phyloP scores from a whole-genome alignment of 2,329 filamentous ascomycete genomes.

The Chaetothyriales sp. region DNA sequence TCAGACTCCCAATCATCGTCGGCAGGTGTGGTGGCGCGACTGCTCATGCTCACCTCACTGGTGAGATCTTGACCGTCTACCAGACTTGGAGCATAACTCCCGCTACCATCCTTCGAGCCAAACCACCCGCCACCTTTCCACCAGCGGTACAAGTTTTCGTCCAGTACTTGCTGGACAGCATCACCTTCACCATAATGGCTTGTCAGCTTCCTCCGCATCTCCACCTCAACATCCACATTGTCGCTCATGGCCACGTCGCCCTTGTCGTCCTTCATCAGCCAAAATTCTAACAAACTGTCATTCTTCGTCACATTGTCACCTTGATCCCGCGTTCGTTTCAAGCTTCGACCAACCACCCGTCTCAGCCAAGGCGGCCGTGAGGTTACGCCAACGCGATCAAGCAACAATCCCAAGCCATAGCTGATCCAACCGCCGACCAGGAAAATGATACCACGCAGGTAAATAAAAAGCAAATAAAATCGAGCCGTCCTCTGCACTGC shows the following conservation, averaged over 20 bases:
- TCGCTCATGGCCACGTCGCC: conserved; percentile 36
- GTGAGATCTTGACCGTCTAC: conserved; percentile 51
- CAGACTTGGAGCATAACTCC: conserved; percentile 51
- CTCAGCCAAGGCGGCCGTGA: conserved; percentile 49
- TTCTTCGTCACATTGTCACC: conserved; percentile 14
- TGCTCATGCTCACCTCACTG: conserved; percentile 58
- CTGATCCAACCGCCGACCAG: conserved; percentile 47
- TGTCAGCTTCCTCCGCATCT: conserved; percentile 51
- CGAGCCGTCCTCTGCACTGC: conserved; percentile 62
- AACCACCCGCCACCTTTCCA: conserved; percentile 75
- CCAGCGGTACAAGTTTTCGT: conserved; percentile 64
- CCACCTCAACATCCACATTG: conserved; percentile 64
- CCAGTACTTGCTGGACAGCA: conserved; percentile 46
- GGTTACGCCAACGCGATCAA: conserved; percentile 46
- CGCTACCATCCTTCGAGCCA: conserved; percentile 66
- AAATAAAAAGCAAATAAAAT: conserved; percentile 58
- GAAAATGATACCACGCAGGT: conserved; percentile 58
- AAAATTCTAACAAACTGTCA: conserved; percentile 34
- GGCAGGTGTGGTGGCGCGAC: conserved; percentile 30
- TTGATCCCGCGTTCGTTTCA: conserved; percentile 12
- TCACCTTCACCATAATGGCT: conserved; percentile 19
- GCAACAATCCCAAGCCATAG: conserved; percentile 36
- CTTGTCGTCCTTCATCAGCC: conserved; percentile 38
- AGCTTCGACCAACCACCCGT: conserved; percentile 20
- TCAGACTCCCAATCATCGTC: conserved; percentile 30